phyloP scores from a whole-genome alignment of 169 alveolate species.

The Neospora caninum region DNA sequence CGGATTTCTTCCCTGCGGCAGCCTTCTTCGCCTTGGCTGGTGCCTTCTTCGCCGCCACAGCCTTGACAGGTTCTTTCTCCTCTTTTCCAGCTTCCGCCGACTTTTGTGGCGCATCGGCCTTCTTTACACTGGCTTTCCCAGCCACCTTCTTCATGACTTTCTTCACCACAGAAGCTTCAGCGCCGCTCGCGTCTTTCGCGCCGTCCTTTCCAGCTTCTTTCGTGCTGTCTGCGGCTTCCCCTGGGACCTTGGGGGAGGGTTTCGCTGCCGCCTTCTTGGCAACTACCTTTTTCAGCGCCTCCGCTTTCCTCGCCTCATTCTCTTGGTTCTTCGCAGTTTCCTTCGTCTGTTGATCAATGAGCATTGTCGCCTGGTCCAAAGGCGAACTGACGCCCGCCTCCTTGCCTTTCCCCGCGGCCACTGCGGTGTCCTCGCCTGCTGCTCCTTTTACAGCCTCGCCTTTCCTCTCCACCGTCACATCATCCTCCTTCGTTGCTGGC shows the following conservation, averaged over 20 bases:
- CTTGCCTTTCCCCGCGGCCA: not conserved
- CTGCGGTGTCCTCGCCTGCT: not conserved
- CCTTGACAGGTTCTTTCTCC: not conserved
- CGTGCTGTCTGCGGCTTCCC: not conserved
- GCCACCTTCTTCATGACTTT: not conserved
- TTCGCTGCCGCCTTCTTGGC: not conserved
- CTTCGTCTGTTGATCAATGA: not conserved
- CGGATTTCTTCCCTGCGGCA: not conserved
- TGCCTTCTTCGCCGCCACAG: not conserved
- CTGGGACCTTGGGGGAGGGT: not conserved
- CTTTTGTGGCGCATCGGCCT: not conserved
- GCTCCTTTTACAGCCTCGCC: not conserved
- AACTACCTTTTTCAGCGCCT: not conserved
- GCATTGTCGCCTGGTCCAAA: not conserved
- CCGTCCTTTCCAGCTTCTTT: not conserved
- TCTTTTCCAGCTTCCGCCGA: not conserved
- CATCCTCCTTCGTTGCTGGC: not conserved
- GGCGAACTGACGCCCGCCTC: not conserved
- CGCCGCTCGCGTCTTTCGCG: not conserved
- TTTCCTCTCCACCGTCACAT: not conserved
- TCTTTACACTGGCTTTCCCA: not conserved
- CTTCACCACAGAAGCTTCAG: not conserved
- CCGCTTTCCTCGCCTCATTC: not conserved
- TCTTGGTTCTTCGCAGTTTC: not conserved
- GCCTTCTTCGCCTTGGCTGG: not conserved